These are phyloP conservation scores for Backusella sp. DNA, from an alignment of 192 early-diverging fungal species.

Conservation along the genomic window DNA sequence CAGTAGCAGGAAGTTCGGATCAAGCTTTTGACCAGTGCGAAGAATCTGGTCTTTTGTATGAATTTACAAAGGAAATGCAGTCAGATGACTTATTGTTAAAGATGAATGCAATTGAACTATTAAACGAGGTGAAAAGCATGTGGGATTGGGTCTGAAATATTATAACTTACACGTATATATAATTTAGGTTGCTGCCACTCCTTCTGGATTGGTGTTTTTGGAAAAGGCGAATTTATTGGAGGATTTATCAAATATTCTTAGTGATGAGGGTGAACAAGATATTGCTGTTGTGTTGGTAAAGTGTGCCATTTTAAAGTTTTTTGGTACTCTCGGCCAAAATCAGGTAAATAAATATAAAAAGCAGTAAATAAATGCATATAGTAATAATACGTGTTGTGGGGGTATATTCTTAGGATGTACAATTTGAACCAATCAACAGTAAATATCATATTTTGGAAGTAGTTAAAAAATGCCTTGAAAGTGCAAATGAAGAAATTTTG, in stretches of 20 bases:
- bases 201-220: slow-evolving; percentile 37
- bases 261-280: slow-evolving; percentile 24
- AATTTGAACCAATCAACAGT: slow-evolving; percentile 15
- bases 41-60: slow-evolving; percentile 29
- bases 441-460: slow-evolving; percentile 22
- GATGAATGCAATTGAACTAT: slow-evolving; percentile 47
- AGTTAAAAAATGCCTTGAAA: slow-evolving; percentile 16
- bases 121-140: slow-evolving; percentile 36
- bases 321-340: slow-evolving; percentile 34
- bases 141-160: too few species aligned
- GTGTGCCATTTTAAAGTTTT: slow-evolving; percentile 46
- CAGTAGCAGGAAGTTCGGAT: slow-evolving; percentile 37
- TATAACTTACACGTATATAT: neutral
- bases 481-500: slow-evolving; percentile 22
- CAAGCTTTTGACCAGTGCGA: slow-evolving; percentile 34
- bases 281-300: slow-evolving; percentile 31
- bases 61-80: slow-evolving; percentile 35
- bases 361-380: neutral
- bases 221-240: slow-evolving; percentile 33
- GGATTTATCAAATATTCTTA: slow-evolving; percentile 31
- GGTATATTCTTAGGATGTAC: slow-evolving; percentile 3
- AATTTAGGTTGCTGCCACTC: slow-evolving; percentile 26
- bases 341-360: slow-evolving; percentile 16
- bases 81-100: slow-evolving; percentile 40
- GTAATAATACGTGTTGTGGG: neutral